These are phyloP conservation scores for Volvariella surrecta DNA, from an alignment of 1,284 basidiomycete species.

Conservation along the genomic window DNA sequence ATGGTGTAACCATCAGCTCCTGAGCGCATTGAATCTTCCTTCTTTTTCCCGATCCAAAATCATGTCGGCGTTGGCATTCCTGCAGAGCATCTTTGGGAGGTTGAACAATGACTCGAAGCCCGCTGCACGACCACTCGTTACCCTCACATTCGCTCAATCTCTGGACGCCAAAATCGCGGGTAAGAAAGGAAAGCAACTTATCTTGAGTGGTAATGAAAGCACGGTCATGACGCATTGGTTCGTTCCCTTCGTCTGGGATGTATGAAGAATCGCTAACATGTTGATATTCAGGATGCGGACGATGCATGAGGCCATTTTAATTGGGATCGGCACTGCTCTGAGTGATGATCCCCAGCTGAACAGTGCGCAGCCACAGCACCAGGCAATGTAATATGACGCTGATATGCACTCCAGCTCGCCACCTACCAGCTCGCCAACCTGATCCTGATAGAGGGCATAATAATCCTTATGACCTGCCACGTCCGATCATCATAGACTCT, in stretches of 20 bases:
- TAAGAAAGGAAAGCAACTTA: slow-evolving; percentile 62
- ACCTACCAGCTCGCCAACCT: slow-evolving; percentile 42
- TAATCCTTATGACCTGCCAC: slow-evolving; percentile 49
- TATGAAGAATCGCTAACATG: slow-evolving; percentile 1
- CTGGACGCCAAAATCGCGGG: slow-evolving; percentile 92
- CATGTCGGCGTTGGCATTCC: slow-evolving; percentile 16
- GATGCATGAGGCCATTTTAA: slow-evolving; percentile 87
- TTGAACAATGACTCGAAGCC: slow-evolving; percentile 11
- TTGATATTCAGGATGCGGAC: slow-evolving; percentile 59
- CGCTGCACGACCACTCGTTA: slow-evolving; percentile 48
- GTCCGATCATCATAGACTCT: slow-evolving; percentile 82
- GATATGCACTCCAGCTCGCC: slow-evolving; percentile 32
- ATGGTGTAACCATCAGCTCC: too few species aligned
- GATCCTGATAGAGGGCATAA: slow-evolving; percentile 10
- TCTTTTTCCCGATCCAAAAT: too few species aligned
- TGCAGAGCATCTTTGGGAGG: slow-evolving; percentile 18
- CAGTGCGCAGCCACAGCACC: slow-evolving; percentile 40
- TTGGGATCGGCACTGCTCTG: slow-evolving; percentile 86
- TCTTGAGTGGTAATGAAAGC: slow-evolving; percentile 80
- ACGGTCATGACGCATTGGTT: slow-evolving; percentile 96
- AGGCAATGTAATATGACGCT: slow-evolving; percentile 1
- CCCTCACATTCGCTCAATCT: slow-evolving; percentile 93
- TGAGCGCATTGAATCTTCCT: too few species aligned
- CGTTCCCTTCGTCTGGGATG: slow-evolving; percentile 10
- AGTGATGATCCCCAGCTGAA: slow-evolving; percentile 94